These are phyloP conservation scores for Trypanosoma brucei DNA, from an alignment of 208 protist genomes.

Conservation along the genomic window DNA sequence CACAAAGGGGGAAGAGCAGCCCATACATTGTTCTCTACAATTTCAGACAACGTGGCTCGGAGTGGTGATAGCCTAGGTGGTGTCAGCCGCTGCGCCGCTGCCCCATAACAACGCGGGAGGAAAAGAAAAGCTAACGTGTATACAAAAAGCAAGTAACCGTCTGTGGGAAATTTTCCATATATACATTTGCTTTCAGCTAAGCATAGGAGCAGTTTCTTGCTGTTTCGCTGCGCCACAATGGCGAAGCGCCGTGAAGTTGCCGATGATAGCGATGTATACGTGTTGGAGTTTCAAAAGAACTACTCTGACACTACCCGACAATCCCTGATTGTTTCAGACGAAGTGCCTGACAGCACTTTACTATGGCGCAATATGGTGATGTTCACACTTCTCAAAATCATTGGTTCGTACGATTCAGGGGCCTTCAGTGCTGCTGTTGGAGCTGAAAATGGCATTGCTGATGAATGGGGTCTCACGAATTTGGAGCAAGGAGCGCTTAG, in stretches of 20 bases:
- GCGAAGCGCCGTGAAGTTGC: conserved; percentile 1
- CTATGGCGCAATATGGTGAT: conserved; percentile 61
- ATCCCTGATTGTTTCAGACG: conserved; percentile 1
- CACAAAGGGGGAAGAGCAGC: too few species aligned
- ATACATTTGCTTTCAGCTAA: neutral
- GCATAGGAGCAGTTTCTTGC: neutral
- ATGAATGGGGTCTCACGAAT: conserved; percentile 49
- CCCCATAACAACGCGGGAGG: too few species aligned
- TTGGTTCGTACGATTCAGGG: conserved; percentile 85
- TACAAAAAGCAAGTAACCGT: too few species aligned
- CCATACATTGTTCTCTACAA: too few species aligned
- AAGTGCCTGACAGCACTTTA: conserved; percentile 17
- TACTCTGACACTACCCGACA: neutral
- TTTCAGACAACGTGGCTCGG: too few species aligned
- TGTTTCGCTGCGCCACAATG: conserved; percentile 2
- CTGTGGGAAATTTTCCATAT: neutral
- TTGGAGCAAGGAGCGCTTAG: conserved; percentile 61
- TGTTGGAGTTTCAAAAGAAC: neutral
- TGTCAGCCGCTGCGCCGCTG: too few species aligned
- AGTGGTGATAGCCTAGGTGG: too few species aligned
- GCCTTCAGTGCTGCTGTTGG: conserved; percentile 82
- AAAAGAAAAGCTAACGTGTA: too few species aligned
- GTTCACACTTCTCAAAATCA: conserved; percentile 79
- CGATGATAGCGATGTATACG: neutral
- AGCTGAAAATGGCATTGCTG: conserved; percentile 62